phyloP scores from a whole-genome alignment of 257 asterid genomes.

The Ballota nigra region DNA sequence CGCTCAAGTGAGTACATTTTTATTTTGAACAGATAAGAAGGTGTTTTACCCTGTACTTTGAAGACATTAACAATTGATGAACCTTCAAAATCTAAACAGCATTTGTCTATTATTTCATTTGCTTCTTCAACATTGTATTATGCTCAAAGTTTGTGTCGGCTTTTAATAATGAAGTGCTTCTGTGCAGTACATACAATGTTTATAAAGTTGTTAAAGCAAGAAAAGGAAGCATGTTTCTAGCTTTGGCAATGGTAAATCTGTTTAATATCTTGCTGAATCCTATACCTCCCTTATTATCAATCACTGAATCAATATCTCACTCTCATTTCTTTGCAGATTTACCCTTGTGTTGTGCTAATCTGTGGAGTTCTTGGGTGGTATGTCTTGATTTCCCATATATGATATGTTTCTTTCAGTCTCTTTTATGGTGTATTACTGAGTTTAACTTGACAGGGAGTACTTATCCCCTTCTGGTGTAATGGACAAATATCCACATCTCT shows the following conservation, averaged over 20 bases:
- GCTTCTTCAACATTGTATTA: slow-evolving; percentile 18
- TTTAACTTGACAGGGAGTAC: slow-evolving; percentile 52
- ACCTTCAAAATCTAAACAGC: background rate
- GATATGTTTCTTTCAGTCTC: background rate
- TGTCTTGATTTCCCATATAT: slow-evolving; percentile 23
- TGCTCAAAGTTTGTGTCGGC: slow-evolving; percentile 9
- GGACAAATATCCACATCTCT: slow-evolving; percentile 53
- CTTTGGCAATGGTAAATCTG: slow-evolving; percentile 77
- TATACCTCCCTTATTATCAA: background rate
- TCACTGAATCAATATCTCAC: slow-evolving; percentile 3
- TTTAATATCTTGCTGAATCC: slow-evolving; percentile 6
- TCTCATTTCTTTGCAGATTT: slow-evolving; percentile 52
- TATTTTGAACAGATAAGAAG: background rate
- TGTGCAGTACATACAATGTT: slow-evolving; percentile 68
- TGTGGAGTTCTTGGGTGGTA: slow-evolving; percentile 78
- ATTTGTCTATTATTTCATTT: background rate
- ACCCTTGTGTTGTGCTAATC: slow-evolving; percentile 74
- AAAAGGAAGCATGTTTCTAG: slow-evolving; percentile 79
- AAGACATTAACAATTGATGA: too few species aligned
- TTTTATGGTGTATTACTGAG: slow-evolving; percentile 11
- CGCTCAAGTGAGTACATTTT: slow-evolving; percentile 63
- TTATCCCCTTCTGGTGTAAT: slow-evolving; percentile 64
- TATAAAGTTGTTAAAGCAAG: slow-evolving; percentile 69
- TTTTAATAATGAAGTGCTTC: slow-evolving; percentile 15
- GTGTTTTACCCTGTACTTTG: background rate